A percentile compares a stretch with the other conserved stretches of the same genome.
These are phyloP conservation scores for Plasmodium vivax DNA, from an alignment of 169 alveolate genomes.

Conservation along the genomic window DNA sequence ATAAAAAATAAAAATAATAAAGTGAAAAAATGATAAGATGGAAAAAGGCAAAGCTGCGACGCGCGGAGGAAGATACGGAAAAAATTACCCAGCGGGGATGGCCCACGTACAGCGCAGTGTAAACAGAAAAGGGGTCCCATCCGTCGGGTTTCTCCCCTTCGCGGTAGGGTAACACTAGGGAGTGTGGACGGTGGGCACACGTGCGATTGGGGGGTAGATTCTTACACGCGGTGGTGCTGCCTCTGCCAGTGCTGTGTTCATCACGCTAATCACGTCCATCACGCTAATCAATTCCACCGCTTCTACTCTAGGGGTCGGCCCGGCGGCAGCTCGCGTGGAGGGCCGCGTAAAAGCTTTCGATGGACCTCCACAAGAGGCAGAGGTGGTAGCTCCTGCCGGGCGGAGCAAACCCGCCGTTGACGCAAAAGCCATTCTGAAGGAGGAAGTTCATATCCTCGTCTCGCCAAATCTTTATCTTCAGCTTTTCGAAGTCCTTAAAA, in stretches of 20 bases:
- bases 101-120: not conserved
- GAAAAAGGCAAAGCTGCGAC: too few species aligned
- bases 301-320: not conserved
- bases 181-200: not conserved
- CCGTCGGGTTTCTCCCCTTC: not conserved
- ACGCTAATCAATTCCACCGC: not conserved
- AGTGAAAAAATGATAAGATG: too few species aligned
- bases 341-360: slow-evolving; percentile 3
- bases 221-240: not conserved
- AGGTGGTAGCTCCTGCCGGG: not conserved
- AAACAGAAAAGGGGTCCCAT: not conserved
- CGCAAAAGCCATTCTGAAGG: slow-evolving; percentile 2
- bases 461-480: slow-evolving; percentile 10
- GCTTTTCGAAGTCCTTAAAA: slow-evolving; percentile 29
- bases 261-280: not conserved
- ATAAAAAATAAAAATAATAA: too few species aligned
- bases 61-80: not conserved
- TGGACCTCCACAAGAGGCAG: slow-evolving; percentile 38
- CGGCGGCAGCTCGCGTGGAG: not conserved
- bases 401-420: not conserved
- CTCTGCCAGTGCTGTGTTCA: not conserved
- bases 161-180: not conserved
- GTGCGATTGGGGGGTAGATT: not conserved
- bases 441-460: not conserved
- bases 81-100: not conserved